These are phyloP conservation scores for Penstemon davidsonii DNA, from an alignment of 257 asterid species.

Conservation along the genomic window DNA sequence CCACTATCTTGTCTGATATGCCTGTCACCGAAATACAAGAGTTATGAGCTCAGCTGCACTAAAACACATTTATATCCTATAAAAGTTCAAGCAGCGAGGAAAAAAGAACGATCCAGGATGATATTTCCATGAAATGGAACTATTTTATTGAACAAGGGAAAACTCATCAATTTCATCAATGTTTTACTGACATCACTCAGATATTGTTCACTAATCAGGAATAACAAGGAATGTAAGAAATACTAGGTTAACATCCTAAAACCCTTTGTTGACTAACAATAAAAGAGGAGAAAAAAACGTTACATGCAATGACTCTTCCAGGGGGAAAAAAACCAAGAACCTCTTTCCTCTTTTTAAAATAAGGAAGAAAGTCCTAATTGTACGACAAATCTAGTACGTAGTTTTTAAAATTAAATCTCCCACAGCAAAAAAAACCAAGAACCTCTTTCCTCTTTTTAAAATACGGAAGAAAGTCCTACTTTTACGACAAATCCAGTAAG, in stretches of 20 bases:
- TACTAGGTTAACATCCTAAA: constrained; percentile 1
- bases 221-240: constrained; percentile 1
- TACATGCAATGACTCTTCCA: constrained; percentile 1
- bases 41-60: constrained; percentile 23
- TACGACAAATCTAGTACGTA: constrained; percentile 3
- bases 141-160: background rate
- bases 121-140: background rate
- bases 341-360: background rate
- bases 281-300: background rate
- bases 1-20: constrained; percentile 90
- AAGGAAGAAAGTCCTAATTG: constrained; percentile 15
- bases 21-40: constrained; percentile 48
- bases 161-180: background rate
- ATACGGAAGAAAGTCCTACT: constrained; percentile 10
- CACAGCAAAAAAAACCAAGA: background rate
- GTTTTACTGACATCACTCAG: background rate
- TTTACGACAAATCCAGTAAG: constrained; percentile 15
- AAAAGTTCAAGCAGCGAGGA: too few relatives aligned
- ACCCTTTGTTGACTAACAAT: background rate
- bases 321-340: background rate
- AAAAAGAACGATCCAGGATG: background rate
- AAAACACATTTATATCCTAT: background rate
- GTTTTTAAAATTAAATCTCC: too few relatives aligned
- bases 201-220: constrained; percentile 3
- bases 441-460: constrained; percentile 1